A percentile compares a stretch with the other conserved stretches of the same genome.
Evolutionary conservation across 1,284 basidiomycete species (phyloP).

Genomic region (Trametes polyzona): DNA sequence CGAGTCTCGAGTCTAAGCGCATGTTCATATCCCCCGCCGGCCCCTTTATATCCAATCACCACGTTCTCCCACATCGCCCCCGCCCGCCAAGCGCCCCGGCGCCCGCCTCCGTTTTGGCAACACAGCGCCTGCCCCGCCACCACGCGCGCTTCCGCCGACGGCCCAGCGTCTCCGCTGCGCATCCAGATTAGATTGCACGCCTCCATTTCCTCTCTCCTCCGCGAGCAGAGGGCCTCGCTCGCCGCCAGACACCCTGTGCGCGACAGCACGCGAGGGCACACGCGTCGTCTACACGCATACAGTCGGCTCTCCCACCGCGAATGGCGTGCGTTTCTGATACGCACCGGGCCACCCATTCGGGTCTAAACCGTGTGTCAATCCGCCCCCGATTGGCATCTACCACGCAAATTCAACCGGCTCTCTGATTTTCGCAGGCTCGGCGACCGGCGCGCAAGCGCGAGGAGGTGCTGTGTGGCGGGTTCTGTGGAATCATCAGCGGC

Average conservation of each 20-base stretch:
- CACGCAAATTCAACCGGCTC: conserved; percentile 1
- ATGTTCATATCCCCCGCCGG: conserved; percentile 3
- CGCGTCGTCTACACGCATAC: not conserved
- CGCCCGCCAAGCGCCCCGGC: conserved; percentile 4
- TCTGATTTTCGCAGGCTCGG: conserved; percentile 13
- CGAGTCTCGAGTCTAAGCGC: not conserved
- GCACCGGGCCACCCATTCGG: not conserved
- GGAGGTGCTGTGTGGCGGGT: not conserved
- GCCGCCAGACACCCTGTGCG: too few species aligned
- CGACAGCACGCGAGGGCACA: too few species aligned
- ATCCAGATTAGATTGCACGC: too few species aligned
- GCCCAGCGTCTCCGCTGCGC: not conserved
- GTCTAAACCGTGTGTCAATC: not conserved
- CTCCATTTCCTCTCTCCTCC: too few species aligned
- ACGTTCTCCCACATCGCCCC: not conserved
- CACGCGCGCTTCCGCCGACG: not conserved
- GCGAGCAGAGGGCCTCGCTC: too few species aligned
- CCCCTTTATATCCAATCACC: conserved; percentile 18
- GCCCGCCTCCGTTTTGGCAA: not conserved
- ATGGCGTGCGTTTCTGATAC: not conserved
- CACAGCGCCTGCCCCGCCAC: not conserved
- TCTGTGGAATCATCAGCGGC: conserved; percentile 6
- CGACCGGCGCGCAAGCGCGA: not conserved
- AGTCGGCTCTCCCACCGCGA: not conserved
- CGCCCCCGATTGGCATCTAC: conserved; percentile 6